Conservation (phyloP, 23 red algal genomes). For the Chondrus crispus region DNA sequence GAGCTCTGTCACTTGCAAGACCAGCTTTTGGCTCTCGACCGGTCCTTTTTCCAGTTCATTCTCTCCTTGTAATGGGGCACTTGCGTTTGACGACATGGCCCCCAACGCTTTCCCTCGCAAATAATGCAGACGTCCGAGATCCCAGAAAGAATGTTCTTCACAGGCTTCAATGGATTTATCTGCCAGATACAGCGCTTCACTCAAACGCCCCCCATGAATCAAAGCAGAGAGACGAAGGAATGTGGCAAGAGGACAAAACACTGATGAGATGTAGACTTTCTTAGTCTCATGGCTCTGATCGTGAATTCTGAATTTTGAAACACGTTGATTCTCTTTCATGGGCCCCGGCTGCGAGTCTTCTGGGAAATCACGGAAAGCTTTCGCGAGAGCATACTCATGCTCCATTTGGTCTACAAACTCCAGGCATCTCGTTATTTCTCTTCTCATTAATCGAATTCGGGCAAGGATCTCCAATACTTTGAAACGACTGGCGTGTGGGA, state of each 20-base stretch:
- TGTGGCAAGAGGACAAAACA: not conserved
- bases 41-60: not conserved
- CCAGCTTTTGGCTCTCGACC: not conserved
- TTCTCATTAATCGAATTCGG: constrained; percentile 54
- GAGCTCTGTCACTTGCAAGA: constrained; percentile 14
- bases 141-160: constrained; percentile 45
- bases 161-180: constrained; percentile 39
- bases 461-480: constrained; percentile 58
- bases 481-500: constrained; percentile 26
- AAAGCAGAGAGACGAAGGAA: constrained; percentile 44
- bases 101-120: constrained; percentile 53
- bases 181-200: constrained; percentile 59
- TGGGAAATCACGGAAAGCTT: not conserved
- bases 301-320: constrained; percentile 34
- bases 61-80: not conserved
- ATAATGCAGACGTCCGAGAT: constrained; percentile 63
- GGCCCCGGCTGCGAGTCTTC: not conserved
- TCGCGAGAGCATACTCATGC: constrained; percentile 18
- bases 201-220: constrained; percentile 53
- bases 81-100: constrained; percentile 45
- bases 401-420: constrained; percentile 64
- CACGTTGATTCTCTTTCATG: not conserved
- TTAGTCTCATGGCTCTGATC: not conserved
- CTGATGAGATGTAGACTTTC: not conserved
- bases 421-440: constrained; percentile 58